A percentile compares a stretch with the other conserved stretches of the same genome.
These are phyloP conservation scores for Cladophialophora psammophila DNA, from an alignment of 2,329 filamentous ascomycete genomes.

Conservation along the genomic window DNA sequence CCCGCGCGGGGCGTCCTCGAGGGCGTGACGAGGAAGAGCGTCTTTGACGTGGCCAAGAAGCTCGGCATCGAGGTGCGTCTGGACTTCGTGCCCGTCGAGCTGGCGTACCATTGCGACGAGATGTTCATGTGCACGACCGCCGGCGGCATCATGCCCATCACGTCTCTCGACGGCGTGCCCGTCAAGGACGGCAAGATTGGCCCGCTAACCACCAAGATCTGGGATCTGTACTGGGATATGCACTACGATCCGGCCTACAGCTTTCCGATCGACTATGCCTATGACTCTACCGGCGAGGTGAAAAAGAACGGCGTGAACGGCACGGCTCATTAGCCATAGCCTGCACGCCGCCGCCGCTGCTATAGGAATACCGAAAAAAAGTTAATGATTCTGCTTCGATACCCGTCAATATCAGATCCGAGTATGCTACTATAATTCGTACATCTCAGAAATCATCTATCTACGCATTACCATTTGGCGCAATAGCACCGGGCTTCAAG, in stretches of 20 bases:
- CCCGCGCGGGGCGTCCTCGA: slow-evolving; percentile 58
- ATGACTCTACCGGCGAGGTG: not conserved
- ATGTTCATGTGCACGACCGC: slow-evolving; percentile 63
- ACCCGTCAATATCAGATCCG: too few relatives aligned
- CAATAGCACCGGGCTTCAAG: not conserved
- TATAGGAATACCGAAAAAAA: not conserved
- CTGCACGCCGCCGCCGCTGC: too few relatives aligned
- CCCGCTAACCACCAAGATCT: slow-evolving; percentile 56
- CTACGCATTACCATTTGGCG: too few relatives aligned
- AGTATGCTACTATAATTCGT: too few relatives aligned
- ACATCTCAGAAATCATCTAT: too few relatives aligned
- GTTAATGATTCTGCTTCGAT: too few relatives aligned
- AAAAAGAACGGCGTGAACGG: slow-evolving; percentile 21
- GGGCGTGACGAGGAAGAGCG: slow-evolving; percentile 59
- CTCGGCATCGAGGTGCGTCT: slow-evolving; percentile 48
- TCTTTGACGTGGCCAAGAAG: slow-evolving; percentile 52
- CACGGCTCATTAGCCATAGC: not conserved
- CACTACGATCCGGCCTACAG: slow-evolving; percentile 53
- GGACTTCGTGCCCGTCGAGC: slow-evolving; percentile 53
- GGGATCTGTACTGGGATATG: slow-evolving; percentile 61
- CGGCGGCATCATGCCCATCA: slow-evolving; percentile 63
- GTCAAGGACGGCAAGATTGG: slow-evolving; percentile 55
- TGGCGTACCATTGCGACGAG: slow-evolving; percentile 56
- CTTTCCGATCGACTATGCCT: slow-evolving; percentile 41
- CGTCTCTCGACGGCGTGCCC: slow-evolving; percentile 52